Evolutionary conservation across 345 rosid species (phyloP).

Genomic region (Garcia nutans): DNA sequence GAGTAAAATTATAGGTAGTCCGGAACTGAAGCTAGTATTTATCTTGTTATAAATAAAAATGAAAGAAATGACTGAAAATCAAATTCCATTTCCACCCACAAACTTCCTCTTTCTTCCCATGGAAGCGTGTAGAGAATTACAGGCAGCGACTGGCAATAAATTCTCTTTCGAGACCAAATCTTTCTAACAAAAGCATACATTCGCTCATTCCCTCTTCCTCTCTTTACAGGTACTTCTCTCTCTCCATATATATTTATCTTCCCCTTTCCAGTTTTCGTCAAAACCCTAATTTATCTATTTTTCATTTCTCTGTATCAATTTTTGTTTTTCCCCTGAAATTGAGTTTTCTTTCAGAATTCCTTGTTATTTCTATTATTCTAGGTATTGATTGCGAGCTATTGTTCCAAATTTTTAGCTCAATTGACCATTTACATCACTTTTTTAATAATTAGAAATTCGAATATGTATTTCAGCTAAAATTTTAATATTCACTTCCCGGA

Average conservation of each 20-base stretch:
- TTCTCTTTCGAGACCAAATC: not conserved
- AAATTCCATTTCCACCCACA: no score
- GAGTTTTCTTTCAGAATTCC: not conserved
- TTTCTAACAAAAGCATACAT: not conserved
- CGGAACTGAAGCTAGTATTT: no score
- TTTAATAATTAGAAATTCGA: not conserved
- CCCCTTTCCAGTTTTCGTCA: not conserved
- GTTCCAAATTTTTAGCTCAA: not conserved
- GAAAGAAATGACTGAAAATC: not conserved
- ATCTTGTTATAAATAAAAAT: not conserved
- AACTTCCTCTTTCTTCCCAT: no score
- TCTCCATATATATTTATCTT: not conserved
- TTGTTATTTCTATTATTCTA: not conserved
- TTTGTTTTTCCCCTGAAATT: not conserved
- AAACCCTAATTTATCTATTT: not conserved
- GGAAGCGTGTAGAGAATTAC: not conserved
- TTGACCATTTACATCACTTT: not conserved
- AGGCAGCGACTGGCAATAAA: not conserved
- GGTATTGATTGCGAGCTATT: not conserved
- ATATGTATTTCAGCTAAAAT: no score
- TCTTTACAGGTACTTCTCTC: not conserved
- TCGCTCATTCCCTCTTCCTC: not conserved
- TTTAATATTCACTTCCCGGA: not conserved
- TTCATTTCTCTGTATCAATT: not conserved
- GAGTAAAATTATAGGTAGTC: no score